Conservation (phyloP, 192 early-diverging fungal genomes). For the Backusella australiensis region DNA sequence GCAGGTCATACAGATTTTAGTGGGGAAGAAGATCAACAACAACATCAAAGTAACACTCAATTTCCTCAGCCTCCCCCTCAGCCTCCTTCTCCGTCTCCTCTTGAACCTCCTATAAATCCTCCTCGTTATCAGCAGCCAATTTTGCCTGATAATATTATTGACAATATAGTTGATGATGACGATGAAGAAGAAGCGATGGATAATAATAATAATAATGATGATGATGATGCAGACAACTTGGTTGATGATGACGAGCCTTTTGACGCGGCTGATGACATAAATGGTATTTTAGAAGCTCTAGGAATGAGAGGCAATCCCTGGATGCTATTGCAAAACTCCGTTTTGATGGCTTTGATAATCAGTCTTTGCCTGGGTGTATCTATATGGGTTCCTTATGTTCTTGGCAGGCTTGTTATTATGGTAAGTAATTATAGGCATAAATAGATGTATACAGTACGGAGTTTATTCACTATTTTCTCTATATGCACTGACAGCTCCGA, state of each 20-base stretch:
- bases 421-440: constrained; percentile 16
- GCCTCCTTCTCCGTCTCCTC: not conserved
- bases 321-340: constrained; percentile 77
- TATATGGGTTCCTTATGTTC: constrained; percentile 72
- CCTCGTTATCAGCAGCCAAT: not conserved
- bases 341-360: constrained; percentile 75
- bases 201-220: not conserved
- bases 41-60: not conserved
- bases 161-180: not conserved
- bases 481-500: constrained; percentile 35
- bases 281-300: constrained; percentile 82
- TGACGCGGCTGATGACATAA: constrained; percentile 62
- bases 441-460: not conserved
- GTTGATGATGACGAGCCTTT: constrained; percentile 41
- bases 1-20: not conserved
- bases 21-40: not conserved
- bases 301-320: constrained; percentile 84
- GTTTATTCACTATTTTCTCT: not conserved
- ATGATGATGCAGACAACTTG: not conserved
- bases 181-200: not conserved
- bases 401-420: constrained; percentile 54
- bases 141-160: not conserved
- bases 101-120: not conserved
- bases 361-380: constrained; percentile 66
- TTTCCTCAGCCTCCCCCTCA: not conserved